Base-by-base conservation (phyloP, 129 eudicot species). In the Arctium minus region DNA sequence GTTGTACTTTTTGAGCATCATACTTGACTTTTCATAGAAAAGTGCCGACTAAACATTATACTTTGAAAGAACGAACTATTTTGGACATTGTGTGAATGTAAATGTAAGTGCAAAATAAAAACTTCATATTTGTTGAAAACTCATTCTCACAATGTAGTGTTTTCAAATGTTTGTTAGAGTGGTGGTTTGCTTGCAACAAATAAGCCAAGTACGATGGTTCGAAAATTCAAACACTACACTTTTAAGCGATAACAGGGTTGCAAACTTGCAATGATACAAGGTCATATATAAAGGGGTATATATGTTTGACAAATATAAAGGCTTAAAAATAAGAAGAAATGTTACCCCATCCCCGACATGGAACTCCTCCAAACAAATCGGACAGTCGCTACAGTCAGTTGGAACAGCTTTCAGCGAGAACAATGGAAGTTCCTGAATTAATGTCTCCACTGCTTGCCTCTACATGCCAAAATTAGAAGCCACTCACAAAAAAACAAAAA, bases 381-480 rank as follows among this genome's bases (percentile, higher is more conserved):
- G 99, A 70, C 99, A 96, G 86, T 96, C 99, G n/a, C 95, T 93
- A 83, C 98, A 91, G 84, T 96, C 99, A 29, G 97, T 93, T 3
- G 99, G 99, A 80, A 96, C 99, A 29, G 99, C 96, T 88, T 96
- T 96, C 80, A 96, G 87, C 78, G 88, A 83, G 87, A 93, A 96
- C 85, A 90, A 77, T 31, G 99, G 99, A 80, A 96, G 99, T 76
- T 93, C 94, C 75, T 89, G 97, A 85, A 96, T 93, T 29, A 96
- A 89, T 22, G 92, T 89, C 82, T 96, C 97, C 64, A 96, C 93
- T 35, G 97, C 98, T 82, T 93, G 97, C 87, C 92, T 93, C 99
- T 96, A 89, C 74, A 73, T 40, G 75, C 82, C 74, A 74, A 72
- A 77, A 81, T 38, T 15, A 75, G 18, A 75, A 71, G 37, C 37